Percentiles rank a stretch among this genome's conserved stretches.
Conservation (phyloP, 225 moss, liverwort and hornwort species). For the Rhytidiadelphus loreus region DNA sequence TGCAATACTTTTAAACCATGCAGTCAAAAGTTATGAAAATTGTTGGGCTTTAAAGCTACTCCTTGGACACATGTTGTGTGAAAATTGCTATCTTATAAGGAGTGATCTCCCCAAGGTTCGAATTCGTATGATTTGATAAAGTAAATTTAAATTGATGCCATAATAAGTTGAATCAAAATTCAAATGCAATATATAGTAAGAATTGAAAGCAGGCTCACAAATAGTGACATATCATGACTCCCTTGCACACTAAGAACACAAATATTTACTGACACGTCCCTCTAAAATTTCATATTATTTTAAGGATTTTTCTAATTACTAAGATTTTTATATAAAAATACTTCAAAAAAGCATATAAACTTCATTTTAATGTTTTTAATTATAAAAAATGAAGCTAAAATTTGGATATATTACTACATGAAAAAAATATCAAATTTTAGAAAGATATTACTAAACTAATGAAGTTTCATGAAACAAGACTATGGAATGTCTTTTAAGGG, state of each 20-base stretch:
- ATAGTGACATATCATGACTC: neutral
- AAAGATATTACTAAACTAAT: neutral
- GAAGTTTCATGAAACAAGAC: too few relatives aligned
- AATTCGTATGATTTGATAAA: neutral
- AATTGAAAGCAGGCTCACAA: neutral
- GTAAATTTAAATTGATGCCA: neutral
- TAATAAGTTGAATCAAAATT: neutral
- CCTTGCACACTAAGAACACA: neutral
- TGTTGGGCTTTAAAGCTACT: too few relatives aligned
- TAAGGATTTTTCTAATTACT: neutral
- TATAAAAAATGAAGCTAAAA: neutral
- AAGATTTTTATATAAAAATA: neutral
- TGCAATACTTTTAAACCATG: too few relatives aligned
- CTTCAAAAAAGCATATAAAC: neutral
- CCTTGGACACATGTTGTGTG: too few relatives aligned
- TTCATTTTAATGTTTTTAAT: neutral
- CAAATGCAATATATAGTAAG: neutral
- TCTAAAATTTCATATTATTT: neutral
- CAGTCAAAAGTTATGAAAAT: too few relatives aligned
- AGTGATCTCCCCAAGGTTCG: neutral
- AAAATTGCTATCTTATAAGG: too few relatives aligned
- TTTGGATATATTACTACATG: neutral
- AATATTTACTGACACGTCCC: rapidly evolving
- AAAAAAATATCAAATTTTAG: neutral
- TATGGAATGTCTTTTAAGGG: too few relatives aligned